phyloP scores from a whole-genome alignment of 441 rosid genomes.

The Melastoma candidum region DNA sequence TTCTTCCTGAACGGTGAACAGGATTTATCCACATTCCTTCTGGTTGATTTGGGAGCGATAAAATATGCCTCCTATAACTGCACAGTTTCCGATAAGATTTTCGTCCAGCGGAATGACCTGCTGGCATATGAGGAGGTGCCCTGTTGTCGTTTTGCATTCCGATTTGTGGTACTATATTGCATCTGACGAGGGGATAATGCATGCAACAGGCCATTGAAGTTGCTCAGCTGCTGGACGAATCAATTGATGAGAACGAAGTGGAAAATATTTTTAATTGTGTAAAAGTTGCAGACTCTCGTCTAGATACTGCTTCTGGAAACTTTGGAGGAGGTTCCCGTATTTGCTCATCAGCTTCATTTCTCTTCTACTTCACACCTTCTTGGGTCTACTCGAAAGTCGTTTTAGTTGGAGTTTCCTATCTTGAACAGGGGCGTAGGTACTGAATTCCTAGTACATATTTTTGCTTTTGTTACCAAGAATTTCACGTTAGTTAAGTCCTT shows the following conservation, averaged over 20 bases:
- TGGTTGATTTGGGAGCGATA: slow-evolving; percentile 71
- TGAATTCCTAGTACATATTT: slow-evolving; percentile 4
- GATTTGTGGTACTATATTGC: slow-evolving; percentile 5
- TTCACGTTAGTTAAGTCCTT: no score
- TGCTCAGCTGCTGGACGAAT: slow-evolving; percentile 81
- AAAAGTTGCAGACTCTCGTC: slow-evolving; percentile 47
- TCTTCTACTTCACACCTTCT: slow-evolving; percentile 51
- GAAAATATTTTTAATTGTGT: slow-evolving; percentile 49
- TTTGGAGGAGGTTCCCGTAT: slow-evolving; percentile 20
- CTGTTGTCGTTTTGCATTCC: slow-evolving; percentile 19
- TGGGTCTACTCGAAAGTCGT: slow-evolving; percentile 88
- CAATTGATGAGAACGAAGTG: slow-evolving; percentile 51
- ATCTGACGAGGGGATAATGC: slow-evolving; percentile 16
- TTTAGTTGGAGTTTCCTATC: slow-evolving; percentile 72
- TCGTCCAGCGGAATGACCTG: slow-evolving; percentile 35
- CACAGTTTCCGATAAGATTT: slow-evolving; percentile 50
- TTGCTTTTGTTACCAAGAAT: background rate
- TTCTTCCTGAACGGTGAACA: slow-evolving; percentile 91
- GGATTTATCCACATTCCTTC: slow-evolving; percentile 70
- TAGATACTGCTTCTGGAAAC: slow-evolving; percentile 25
- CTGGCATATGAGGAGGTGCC: slow-evolving; percentile 90
- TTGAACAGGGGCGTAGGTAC: slow-evolving; percentile 77
- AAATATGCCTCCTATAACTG: slow-evolving; percentile 72
- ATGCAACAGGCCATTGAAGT: slow-evolving; percentile 76
- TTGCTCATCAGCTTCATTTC: slow-evolving; percentile 24